Base-by-base conservation (phyloP, 2,329 filamentous ascomycete species). In the Penicillium corylophilum region DNA sequence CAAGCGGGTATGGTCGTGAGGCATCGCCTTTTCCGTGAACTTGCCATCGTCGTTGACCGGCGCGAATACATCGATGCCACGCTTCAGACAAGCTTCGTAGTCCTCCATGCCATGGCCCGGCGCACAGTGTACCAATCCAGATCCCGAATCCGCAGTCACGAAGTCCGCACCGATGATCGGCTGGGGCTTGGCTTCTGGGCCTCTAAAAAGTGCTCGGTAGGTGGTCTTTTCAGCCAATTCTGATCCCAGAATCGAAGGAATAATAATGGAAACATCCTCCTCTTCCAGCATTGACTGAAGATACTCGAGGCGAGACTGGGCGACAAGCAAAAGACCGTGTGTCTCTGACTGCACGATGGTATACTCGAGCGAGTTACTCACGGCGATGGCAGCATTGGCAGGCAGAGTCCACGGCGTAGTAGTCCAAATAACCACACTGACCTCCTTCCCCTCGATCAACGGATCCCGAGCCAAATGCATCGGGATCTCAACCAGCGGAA, bases 341-440 rank as follows among this genome's bases (percentile, higher is more conserved):
- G 69, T 69, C 0, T 77, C 76, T 1, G 81, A 76, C 48, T 79
- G 75, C 33, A 95, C 75, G 18, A 95, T 71, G 4, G 79, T 78
- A 68, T 97, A 99, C 39, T 84, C 77, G 54, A 97, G 74, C 35
- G 89, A 84, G 6, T 82, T 76, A 62, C 90, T 85, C 31, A 97
- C 81, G 2, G 90, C 92, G 68, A 99, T 91, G 0, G 90, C 92
- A 66, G 84, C 85, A 69, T 99, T 99, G 2, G 93, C 92, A 0
- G 94, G 93, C 5, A 99, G 77, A 0, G 94, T 99, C 94, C 94
- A 99, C 0, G 94, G 94, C 0, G 94, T 99, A 0, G 94, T 99
- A 2, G 94, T 99, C 94, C 94, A 99, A 46, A 97, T 89, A n/a
- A 94, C 81, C n/a, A 88, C 90, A 68, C 81, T 87, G 10, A 96